Conservation (phyloP, 2,329 filamentous ascomycete genomes). For the Fusarium fracticaudum region DNA sequence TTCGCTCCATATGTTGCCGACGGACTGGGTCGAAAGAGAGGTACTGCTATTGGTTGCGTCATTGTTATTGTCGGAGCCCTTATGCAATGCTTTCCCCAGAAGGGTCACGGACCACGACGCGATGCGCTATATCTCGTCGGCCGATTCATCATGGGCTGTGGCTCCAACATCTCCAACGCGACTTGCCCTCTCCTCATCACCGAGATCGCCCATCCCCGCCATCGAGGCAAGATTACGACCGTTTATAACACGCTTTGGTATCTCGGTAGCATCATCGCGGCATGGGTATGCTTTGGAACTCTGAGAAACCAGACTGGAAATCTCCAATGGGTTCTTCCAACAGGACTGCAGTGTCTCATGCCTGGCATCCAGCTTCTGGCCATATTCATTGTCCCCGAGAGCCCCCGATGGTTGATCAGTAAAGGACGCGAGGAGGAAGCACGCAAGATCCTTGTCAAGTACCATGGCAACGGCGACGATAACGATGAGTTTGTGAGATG, state of each 20-base stretch:
- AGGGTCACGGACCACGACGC: background rate
- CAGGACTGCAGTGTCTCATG: constrained; percentile 35
- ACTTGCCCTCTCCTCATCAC: constrained; percentile 40
- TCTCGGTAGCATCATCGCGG: constrained; percentile 36
- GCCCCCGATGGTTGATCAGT: constrained; percentile 35
- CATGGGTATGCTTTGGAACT: constrained; percentile 36
- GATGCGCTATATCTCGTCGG: constrained; percentile 36
- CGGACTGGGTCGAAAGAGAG: constrained; percentile 36
- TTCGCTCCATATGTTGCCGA: constrained; percentile 41
- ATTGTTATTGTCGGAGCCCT: constrained; percentile 33
- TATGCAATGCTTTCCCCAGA: constrained; percentile 37
- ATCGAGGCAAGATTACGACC: constrained; percentile 37
- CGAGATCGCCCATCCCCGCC: constrained; percentile 34
- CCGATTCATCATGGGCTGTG: constrained; percentile 39
- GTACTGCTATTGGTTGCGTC: constrained; percentile 32
- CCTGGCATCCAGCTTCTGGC: constrained; percentile 34
- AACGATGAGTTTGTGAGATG: constrained; percentile 30
- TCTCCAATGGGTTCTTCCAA: constrained; percentile 36
- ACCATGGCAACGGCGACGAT: constrained; percentile 31
- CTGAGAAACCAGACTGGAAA: constrained; percentile 22
- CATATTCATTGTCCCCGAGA: constrained; percentile 34
- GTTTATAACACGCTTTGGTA: constrained; percentile 42
- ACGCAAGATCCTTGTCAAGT: constrained; percentile 32
- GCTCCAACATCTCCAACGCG: constrained; percentile 38
- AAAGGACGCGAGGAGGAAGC: constrained; percentile 39